A percentile compares a stretch with the other conserved stretches of the same genome.
phyloP scores from a whole-genome alignment of 352 stramenopile species.

The Phytophthora pseudosyringae region DNA sequence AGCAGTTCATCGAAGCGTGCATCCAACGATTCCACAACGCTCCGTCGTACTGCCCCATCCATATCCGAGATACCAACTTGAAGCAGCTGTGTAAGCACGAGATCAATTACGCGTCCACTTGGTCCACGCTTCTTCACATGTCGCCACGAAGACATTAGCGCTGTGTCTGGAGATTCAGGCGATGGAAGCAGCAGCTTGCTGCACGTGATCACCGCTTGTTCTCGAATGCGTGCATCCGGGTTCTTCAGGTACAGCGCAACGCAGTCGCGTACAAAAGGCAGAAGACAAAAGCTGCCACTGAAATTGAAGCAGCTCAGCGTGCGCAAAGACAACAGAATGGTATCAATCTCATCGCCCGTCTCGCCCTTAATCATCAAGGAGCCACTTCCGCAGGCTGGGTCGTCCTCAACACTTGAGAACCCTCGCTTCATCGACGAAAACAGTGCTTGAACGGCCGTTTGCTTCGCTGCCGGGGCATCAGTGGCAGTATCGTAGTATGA shows the following conservation, averaged over 20 bases:
- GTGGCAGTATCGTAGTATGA: constrained; percentile 38
- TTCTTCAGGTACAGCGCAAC: constrained; percentile 94
- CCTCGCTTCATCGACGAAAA: constrained; percentile 80
- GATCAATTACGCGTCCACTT: constrained; percentile 92
- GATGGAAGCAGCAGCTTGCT: constrained; percentile 76
- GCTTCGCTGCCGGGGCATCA: constrained; percentile 42
- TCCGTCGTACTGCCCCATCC: constrained; percentile 91
- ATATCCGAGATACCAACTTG: constrained; percentile 94
- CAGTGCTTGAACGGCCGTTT: constrained; percentile 70
- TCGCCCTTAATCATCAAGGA: constrained; percentile 77
- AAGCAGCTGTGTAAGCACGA: constrained; percentile 93
- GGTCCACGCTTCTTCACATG: constrained; percentile 81
- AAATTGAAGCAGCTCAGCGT: constrained; percentile 96
- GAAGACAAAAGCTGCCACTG: constrained; percentile 91
- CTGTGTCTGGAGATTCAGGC: constrained; percentile 26
- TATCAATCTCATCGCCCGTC: constrained; percentile 77
- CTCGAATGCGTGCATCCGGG: constrained; percentile 87
- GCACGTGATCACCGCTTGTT: constrained; percentile 90
- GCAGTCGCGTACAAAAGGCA: constrained; percentile 96
- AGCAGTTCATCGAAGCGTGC: constrained; percentile 94
- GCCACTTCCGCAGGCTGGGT: constrained; percentile 23
- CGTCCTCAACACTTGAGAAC: constrained; percentile 43
- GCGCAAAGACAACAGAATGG: constrained; percentile 90
- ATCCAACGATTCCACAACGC: constrained; percentile 94
- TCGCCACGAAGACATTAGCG: constrained; percentile 50